These are phyloP conservation scores for Ilex paraguariensis DNA, from an alignment of 305 asterid species.

Conservation along the genomic window DNA sequence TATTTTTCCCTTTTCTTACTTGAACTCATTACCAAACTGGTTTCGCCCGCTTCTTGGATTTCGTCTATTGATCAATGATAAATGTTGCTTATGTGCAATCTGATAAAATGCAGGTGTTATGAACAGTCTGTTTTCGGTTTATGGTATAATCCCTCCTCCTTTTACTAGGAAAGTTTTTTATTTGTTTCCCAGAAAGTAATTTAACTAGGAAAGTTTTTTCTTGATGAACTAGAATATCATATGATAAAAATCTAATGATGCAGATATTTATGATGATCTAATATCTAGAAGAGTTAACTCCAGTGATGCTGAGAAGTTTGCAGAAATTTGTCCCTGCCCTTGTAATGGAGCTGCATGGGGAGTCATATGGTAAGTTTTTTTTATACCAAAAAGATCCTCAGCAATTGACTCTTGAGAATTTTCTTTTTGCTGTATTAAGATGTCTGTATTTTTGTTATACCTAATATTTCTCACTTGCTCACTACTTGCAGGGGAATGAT, in stretches of 20 bases:
- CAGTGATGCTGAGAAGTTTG: constrained; percentile 99
- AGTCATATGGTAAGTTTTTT: constrained; percentile 63
- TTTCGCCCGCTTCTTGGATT: constrained; percentile 1
- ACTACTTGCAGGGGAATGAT: constrained; percentile 79
- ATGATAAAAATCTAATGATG: constrained; percentile 23
- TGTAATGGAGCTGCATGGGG: constrained; percentile 96
- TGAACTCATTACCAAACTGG: constrained; percentile 5
- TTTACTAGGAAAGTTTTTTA: too few relatives aligned
- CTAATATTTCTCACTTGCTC: background rate
- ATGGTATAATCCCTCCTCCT: constrained; percentile 48
- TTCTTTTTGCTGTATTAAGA: background rate
- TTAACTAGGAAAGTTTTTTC: background rate
- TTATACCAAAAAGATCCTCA: background rate
- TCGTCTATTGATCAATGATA: background rate
- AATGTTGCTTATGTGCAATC: constrained; percentile 18
- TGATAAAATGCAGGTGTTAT: constrained; percentile 71
- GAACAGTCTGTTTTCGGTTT: constrained; percentile 94
- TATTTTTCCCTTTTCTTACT: constrained; percentile 2
- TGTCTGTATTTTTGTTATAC: constrained; percentile 1
- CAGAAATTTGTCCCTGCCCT: constrained; percentile 95
- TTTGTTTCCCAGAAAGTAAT: background rate
- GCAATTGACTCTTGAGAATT: background rate
- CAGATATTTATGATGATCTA: constrained; percentile 95
- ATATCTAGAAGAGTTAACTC: constrained; percentile 90
- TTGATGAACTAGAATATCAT: background rate